Base-by-base conservation (phyloP, 2,329 filamentous ascomycete genomes). In the Aureobasidium sp. region DNA sequence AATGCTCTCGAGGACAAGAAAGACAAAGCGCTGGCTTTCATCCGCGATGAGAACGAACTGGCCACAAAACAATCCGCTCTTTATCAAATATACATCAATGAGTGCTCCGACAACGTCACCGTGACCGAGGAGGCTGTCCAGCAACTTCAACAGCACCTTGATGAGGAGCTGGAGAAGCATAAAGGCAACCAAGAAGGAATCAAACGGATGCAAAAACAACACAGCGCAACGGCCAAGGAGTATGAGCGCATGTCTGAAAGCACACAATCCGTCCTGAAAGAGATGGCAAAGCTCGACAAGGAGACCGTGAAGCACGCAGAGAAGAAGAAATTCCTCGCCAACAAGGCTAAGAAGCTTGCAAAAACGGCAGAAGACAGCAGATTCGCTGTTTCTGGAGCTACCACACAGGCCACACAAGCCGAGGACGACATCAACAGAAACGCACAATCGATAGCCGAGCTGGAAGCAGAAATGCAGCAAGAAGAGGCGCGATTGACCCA, bases 271-370 rank as follows among this genome's bases (percentile, higher is more conserved):
- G 80, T 96, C 59, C 78, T 88, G 64, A 96, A 96, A 72, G 90
- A 97, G 71, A 86, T 94, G 76, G 86, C 91, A 48, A 93, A 92
- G 71, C 91, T 95, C 64, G 95, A 99, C 71, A 96, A 97, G 72
- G 94, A 97, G 71, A 87, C 87, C 27, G 94, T 99, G 75, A 99
- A 99, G 71, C 92, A 96, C 67, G 93, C 97, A 66, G 95, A 99
- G 75, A 97, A 97, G 80, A 88, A 88, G 73, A 99, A 99, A 73
- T 97, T 97, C 74, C 77, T 99, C 66, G 80, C 83, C 2, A 88
- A 87, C 70, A 99, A 99, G 78, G 87, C 90, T 68, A 96, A 94
- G 79, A 99, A 99, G 77, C 82, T 96, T 14, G 91, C 97, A 67
- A 97, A 96, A 77, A 84, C 88, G 0, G 89, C 94, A 64, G 81